Evolutionary conservation across 169 alveolate species (phyloP).

Genomic region (Plasmodium billcollinsi): DNA sequence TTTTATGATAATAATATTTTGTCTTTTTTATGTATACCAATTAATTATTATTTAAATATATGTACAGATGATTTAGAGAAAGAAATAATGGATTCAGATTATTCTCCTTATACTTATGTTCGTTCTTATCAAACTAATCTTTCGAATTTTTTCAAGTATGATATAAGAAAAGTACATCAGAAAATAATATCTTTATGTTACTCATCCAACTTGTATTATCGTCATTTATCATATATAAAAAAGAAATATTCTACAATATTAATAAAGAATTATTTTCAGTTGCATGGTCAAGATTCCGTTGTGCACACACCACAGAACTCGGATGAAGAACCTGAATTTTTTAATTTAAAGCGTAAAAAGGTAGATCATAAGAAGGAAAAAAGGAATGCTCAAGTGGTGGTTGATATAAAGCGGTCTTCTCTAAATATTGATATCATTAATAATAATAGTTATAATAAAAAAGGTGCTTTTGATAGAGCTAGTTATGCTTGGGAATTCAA

Average conservation of each 20-base stretch:
- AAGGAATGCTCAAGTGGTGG: background rate
- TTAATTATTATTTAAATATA: constrained; percentile 24
- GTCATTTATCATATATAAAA: constrained; percentile 30
- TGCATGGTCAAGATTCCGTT: constrained; percentile 53
- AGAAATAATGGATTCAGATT: background rate
- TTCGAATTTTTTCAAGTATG: constrained; percentile 7
- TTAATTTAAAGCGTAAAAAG: constrained; percentile 4
- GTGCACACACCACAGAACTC: constrained; percentile 50
- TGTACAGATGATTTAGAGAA: background rate
- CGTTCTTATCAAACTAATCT: constrained; percentile 33
- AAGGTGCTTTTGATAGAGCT: constrained; percentile 3
- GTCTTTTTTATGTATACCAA: constrained; percentile 55
- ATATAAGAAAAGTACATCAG: constrained; percentile 35
- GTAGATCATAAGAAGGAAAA: background rate
- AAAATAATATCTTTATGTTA: constrained; percentile 55
- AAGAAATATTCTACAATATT: constrained; percentile 27
- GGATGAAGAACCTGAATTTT: constrained; percentile 6
- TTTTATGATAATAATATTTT: constrained; percentile 54
- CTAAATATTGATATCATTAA: no score
- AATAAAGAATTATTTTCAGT: constrained; percentile 14
- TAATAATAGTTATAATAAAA: no score
- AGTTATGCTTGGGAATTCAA: constrained; percentile 56
- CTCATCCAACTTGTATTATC: constrained; percentile 40
- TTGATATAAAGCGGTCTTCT: background rate
- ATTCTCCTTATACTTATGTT: constrained; percentile 58